Percentiles rank a stretch among this genome's conserved stretches.
These are phyloP conservation scores for Aspergillus nidulans DNA, from an alignment of 495 filamentous ascomycete genomes.

Conservation along the genomic window DNA sequence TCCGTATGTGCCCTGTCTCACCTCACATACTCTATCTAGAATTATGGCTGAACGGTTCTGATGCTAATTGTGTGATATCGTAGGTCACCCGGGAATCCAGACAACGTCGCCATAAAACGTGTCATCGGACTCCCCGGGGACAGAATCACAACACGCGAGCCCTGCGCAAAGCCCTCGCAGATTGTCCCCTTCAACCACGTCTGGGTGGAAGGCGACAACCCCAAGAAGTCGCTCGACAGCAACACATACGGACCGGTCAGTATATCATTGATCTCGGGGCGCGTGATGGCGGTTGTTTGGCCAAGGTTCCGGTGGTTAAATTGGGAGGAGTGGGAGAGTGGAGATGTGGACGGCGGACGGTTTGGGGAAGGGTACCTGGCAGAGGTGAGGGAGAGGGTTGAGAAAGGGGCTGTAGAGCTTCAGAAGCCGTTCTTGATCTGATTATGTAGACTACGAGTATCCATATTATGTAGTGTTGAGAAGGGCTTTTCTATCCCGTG, in stretches of 20 bases:
- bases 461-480: not conserved
- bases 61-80: not conserved
- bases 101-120: slow-evolving; percentile 61
- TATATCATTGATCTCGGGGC: slow-evolving; percentile 57
- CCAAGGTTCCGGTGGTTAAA: slow-evolving; percentile 49
- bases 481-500: not conserved
- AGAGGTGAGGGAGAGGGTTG: slow-evolving; percentile 35
- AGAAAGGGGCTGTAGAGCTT: slow-evolving; percentile 37
- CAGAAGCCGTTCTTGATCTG: slow-evolving; percentile 29
- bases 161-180: slow-evolving; percentile 53
- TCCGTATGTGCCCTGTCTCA: slow-evolving; percentile 29
- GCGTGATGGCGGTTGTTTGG: slow-evolving; percentile 57
- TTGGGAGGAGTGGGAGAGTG: slow-evolving; percentile 40
- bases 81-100: slow-evolving; percentile 61
- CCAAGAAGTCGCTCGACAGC: slow-evolving; percentile 58
- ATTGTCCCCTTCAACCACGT: slow-evolving; percentile 66
- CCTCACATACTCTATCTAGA: not conserved
- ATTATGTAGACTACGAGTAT: not conserved
- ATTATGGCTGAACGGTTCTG: not conserved
- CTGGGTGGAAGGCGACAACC: slow-evolving; percentile 75
- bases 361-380: slow-evolving; percentile 37
- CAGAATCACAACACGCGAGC: slow-evolving; percentile 54
- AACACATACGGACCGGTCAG: slow-evolving; percentile 70
- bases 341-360: slow-evolving; percentile 18
- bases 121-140: slow-evolving; percentile 69